Evolutionary conservation across 805 yeast species (phyloP), one percentile per base, ranked within the genome.

Genomic region (Ogataea wickerhamii): DNA sequence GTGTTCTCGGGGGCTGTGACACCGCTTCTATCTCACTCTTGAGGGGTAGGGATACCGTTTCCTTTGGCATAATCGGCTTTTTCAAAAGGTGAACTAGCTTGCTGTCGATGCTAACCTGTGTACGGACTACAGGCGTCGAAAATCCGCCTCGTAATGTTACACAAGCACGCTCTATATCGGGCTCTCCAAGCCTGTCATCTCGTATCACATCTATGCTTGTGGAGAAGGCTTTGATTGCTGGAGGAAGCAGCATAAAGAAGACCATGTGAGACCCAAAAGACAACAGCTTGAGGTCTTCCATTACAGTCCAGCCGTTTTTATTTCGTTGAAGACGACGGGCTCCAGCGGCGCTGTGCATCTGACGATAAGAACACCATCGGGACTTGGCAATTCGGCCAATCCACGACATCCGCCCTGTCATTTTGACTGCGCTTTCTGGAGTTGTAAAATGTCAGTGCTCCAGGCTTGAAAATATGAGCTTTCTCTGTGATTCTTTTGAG

Each of bases 261-360:
- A 58, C 51, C 33, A 58, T 37, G 43, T 58, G 63, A 5, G 63
- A 58, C 3, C 61, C 51, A 46, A 55, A 58, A 5, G 63, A 58
- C 20, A 55, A 47, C 6, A 58, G 37, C 35, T 56, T 55, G 16
- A 58, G 30, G 33, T 56, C 61, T 31, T 56, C 60, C 34, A 43
- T 51, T 8, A 48, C 53, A 14, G 52, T 45, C 61, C 61, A 58
- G 23, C 41, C 44, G 18, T 30, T 24, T 18, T 29, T 29, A 21
- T 10, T 18, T 29, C 22, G 7, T 16, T 29, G 32, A 16, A 29
- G 7, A 18, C 32, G 32, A 10, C 10, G 11, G 20, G 17, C 16
- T 8, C 11, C 14, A 10, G 30, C 7, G 18, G 8, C 7, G 14
- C 14, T 8, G n/a, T 27, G 30, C 22, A 29, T 8, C 22, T 18